These are phyloP conservation scores for Ochetophila trinervis DNA, from an alignment of 306 rosid species.

Conservation along the genomic window DNA sequence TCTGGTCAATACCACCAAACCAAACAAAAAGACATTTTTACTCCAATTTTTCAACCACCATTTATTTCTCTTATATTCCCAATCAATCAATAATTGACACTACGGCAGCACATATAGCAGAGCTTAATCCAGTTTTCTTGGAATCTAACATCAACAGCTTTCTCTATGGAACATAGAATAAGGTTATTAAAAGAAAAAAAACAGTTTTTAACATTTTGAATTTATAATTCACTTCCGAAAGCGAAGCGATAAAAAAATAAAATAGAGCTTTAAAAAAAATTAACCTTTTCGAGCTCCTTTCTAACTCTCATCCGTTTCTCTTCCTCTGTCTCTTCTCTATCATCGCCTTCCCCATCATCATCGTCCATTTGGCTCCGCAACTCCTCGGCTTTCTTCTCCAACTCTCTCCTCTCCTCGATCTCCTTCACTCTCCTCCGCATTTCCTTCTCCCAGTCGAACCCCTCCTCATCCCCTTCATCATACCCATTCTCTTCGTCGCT, in stretches of 20 bases:
- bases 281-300: conserved; percentile 89
- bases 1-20: background rate
- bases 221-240: background rate
- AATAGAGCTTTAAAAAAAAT: background rate
- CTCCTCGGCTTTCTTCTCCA: conserved; percentile 89
- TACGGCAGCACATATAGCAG: no score
- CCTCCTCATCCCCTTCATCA: conserved; percentile 44
- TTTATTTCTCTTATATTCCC: no score
- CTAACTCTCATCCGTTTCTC: conserved; percentile 86
- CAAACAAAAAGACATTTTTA: background rate
- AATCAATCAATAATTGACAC: background rate
- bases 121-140: no score
- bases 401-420: conserved; percentile 80
- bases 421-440: conserved; percentile 74
- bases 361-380: conserved; percentile 53
- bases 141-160: no score
- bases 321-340: conserved; percentile 62
- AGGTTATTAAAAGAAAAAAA: no score
- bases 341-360: conserved; percentile 37
- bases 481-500: conserved; percentile 63
- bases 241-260: background rate
- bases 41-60: background rate
- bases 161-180: no score
- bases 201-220: no score
- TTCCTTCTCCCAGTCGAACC: conserved; percentile 66